Evolutionary conservation across 352 stramenopile genomes (phyloP).

Genomic region (Pythium scleroteichum): DNA sequence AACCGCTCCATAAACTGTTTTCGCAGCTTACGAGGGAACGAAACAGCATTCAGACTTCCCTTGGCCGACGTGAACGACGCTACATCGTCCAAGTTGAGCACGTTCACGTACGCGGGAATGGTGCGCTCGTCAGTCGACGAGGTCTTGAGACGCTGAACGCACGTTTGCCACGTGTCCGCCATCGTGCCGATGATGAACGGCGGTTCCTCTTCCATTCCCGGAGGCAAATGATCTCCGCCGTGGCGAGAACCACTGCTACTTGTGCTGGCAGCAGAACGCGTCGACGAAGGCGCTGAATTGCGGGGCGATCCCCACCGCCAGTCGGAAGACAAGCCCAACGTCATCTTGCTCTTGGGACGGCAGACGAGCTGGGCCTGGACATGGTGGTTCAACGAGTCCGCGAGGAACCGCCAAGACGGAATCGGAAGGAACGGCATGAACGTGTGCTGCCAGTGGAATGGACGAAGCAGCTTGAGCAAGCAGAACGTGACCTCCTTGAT

Average conservation of each 20-base stretch:
- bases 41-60: conserved; percentile 52
- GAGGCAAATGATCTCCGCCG: background rate
- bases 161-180: conserved; percentile 69
- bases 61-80: conserved; percentile 55
- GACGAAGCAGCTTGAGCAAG: conserved; percentile 67
- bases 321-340: conserved; percentile 55
- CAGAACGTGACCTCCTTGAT: conserved; percentile 77
- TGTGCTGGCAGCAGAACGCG: conserved; percentile 15
- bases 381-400: conserved; percentile 61
- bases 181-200: conserved; percentile 71
- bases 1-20: conserved; percentile 76
- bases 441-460: conserved; percentile 83
- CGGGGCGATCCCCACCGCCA: conserved; percentile 60
- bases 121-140: conserved; percentile 52
- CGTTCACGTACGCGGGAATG: conserved; percentile 59
- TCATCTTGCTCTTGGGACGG: conserved; percentile 57
- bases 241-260: conserved; percentile 13
- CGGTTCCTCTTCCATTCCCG: conserved; percentile 38
- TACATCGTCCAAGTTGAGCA: conserved; percentile 68
- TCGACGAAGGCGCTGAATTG: conserved; percentile 22
- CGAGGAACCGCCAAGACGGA: conserved; percentile 69
- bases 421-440: conserved; percentile 77
- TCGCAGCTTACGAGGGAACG: conserved; percentile 71
- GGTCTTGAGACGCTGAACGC: conserved; percentile 46
- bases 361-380: conserved; percentile 48